Percentiles rank a stretch among this genome's conserved stretches.
Evolutionary conservation across 2,329 filamentous ascomycete species (phyloP).

Genomic region (Fonsecaea erecta): DNA sequence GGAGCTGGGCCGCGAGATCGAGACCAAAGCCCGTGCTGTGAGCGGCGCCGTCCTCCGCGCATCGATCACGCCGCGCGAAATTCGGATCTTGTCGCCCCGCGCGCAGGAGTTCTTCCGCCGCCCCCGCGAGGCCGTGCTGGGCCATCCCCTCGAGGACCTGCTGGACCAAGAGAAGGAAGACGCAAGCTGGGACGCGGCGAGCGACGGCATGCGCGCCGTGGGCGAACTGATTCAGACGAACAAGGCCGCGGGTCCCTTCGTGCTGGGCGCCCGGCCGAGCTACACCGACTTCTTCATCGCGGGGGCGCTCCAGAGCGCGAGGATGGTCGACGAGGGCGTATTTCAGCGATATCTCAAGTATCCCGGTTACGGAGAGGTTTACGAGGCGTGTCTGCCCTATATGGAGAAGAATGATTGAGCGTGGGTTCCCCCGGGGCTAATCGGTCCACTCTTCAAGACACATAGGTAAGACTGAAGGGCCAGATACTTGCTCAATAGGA

Average conservation of each 20-base stretch:
- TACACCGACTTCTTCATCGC: conserved; percentile 50
- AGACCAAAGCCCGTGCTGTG: conserved; percentile 41
- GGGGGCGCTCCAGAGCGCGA: conserved; percentile 44
- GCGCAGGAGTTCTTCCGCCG: conserved; percentile 48
- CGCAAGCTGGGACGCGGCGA: conserved; percentile 39
- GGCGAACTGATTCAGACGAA: conserved; percentile 45
- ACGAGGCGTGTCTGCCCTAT: conserved; percentile 28
- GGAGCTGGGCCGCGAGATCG: conserved; percentile 44
- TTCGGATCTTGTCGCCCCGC: conserved; percentile 45
- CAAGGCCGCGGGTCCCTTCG: conserved; percentile 46
- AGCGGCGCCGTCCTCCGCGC: conserved; percentile 40
- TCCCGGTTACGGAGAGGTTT: conserved; percentile 35
- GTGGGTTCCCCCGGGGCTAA: no score
- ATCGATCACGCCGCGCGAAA: conserved; percentile 47
- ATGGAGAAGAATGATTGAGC: conserved; percentile 27
- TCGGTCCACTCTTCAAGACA: no score
- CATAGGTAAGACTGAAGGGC: no score
- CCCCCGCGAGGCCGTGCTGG: conserved; percentile 46
- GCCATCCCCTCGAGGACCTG: conserved; percentile 46
- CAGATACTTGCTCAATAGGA: no score
- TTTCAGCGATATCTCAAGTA: conserved; percentile 40
- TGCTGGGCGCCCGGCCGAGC: conserved; percentile 45
- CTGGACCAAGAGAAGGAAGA: conserved; percentile 41
- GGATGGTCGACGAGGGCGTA: conserved; percentile 41
- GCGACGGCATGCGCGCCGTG: conserved; percentile 39